Conservation (phyloP, 768 basidiomycete species). For the Termitomyces sp. region DNA sequence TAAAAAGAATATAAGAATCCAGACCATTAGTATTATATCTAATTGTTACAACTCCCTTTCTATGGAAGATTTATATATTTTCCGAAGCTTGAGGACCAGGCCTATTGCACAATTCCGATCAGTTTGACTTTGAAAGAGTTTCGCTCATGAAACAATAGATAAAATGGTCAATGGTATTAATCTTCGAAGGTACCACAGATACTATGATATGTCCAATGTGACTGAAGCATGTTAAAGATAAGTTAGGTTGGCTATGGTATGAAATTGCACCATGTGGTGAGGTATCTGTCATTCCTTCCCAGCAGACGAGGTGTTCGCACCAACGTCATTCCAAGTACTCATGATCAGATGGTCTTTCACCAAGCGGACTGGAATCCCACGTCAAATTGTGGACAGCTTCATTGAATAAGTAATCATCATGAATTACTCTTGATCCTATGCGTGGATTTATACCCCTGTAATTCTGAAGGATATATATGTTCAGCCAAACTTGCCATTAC, state of each 20-base stretch:
- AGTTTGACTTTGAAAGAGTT: no score
- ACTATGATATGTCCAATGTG: background rate
- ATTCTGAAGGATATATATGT: background rate
- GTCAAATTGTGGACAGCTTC: background rate
- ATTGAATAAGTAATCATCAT: background rate
- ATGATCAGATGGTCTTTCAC: background rate
- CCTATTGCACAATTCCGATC: no score
- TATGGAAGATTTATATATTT: no score
- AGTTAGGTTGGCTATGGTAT: background rate
- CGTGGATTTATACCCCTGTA: constrained; percentile 6
- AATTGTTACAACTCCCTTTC: no score
- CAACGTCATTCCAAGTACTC: background rate
- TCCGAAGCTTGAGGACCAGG: no score
- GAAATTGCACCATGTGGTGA: background rate
- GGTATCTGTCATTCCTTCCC: background rate
- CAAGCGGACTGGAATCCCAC: background rate
- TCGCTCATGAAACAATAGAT: no score
- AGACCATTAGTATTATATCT: no score
- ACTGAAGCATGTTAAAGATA: background rate
- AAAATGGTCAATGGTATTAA: no score
- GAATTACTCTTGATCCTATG: background rate
- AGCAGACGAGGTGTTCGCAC: background rate
- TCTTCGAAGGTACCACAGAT: no score
- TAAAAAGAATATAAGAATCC: no score
- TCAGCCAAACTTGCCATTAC: background rate